Percentiles rank a stretch among this genome's conserved stretches.
phyloP scores from a whole-genome alignment of 805 yeast species.

The Pichia nanzhaoensis region DNA sequence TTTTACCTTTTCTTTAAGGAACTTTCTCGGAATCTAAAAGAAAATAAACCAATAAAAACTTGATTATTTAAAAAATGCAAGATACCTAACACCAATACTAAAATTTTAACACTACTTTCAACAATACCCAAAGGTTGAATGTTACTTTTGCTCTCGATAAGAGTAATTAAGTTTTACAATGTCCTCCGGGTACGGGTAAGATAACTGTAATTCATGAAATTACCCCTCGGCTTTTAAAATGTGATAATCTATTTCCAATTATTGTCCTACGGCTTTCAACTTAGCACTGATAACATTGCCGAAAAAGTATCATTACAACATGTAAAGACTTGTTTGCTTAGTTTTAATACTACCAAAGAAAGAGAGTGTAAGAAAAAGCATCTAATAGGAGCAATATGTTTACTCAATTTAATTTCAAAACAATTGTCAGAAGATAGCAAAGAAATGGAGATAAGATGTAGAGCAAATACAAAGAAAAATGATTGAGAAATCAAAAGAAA shows the following conservation, averaged over 20 bases:
- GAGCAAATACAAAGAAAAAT: too few species aligned
- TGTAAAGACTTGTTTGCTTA: constrained; percentile 46
- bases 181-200: constrained; percentile 80
- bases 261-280: constrained; percentile 73
- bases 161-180: too few species aligned
- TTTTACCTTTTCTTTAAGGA: too few species aligned
- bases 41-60: too few species aligned
- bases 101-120: constrained; percentile 50
- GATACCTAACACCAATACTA: constrained; percentile 45
- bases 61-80: too few species aligned
- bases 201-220: constrained; percentile 81
- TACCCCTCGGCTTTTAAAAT: constrained; percentile 60
- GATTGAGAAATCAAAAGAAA: constrained; percentile 43
- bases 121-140: too few species aligned
- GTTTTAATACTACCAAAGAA: constrained; percentile 55
- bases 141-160: too few species aligned
- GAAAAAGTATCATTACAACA: constrained; percentile 52
- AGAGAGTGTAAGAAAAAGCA: constrained; percentile 50
- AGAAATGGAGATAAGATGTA: constrained; percentile 36
- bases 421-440: constrained; percentile 40
- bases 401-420: constrained; percentile 52
- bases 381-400: constrained; percentile 50
- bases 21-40: too few species aligned
- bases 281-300: constrained; percentile 74
- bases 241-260: constrained; percentile 56